These are phyloP conservation scores for Picochlorum sp. DNA, from an alignment of 139 green algal genomes.

Conservation along the genomic window DNA sequence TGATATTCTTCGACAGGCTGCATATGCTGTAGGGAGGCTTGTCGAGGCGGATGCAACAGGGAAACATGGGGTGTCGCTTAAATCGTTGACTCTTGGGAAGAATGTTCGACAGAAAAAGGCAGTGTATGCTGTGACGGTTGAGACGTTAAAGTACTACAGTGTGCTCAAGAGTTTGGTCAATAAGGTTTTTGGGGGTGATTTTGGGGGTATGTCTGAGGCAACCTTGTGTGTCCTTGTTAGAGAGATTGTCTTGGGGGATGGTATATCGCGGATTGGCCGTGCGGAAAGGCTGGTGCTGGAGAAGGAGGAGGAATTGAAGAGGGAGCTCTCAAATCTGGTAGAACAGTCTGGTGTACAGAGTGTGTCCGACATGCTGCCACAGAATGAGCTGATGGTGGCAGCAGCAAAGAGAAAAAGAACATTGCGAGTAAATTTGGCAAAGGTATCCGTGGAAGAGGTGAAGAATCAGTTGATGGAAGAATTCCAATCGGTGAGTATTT, in stretches of 20 bases:
- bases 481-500: too few species aligned
- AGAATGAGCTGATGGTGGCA: neutral
- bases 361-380: slow-evolving; percentile 23
- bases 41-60: slow-evolving; percentile 27
- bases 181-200: slow-evolving; percentile 29
- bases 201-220: slow-evolving; percentile 46
- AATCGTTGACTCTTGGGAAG: slow-evolving; percentile 67
- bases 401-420: slow-evolving; percentile 32
- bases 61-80: slow-evolving; percentile 34
- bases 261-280: slow-evolving; percentile 33
- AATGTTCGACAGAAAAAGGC: slow-evolving; percentile 74
- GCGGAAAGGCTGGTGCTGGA: slow-evolving; percentile 44
- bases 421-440: slow-evolving; percentile 69
- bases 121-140: slow-evolving; percentile 75
- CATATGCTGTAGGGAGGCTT: slow-evolving; percentile 33
- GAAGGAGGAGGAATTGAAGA: slow-evolving; percentile 24
- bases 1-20: slow-evolving; percentile 41
- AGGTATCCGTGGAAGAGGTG: slow-evolving; percentile 43
- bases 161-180: slow-evolving; percentile 51
- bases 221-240: slow-evolving; percentile 53
- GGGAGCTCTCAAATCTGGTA: slow-evolving; percentile 22
- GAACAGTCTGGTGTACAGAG: slow-evolving; percentile 5
- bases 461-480: slow-evolving; percentile 38
- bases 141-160: slow-evolving; percentile 67
- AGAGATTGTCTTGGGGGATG: slow-evolving; percentile 64